Evolutionary conservation across 2,329 filamentous ascomycete species (phyloP).

Genomic region (Alternaria arborescens): DNA sequence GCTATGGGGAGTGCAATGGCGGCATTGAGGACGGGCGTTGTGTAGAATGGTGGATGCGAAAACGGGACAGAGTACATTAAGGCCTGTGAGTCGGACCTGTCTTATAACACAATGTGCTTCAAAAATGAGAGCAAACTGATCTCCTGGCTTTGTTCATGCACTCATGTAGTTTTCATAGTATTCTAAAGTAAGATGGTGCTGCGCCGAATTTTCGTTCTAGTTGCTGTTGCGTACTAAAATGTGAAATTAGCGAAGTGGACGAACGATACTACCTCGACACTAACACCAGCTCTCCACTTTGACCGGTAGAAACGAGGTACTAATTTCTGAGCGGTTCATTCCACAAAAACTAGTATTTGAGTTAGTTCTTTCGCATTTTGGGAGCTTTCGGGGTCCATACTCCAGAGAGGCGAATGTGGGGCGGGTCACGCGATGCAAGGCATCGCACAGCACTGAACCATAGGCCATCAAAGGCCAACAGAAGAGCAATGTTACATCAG

Average conservation of each 20-base stretch:
- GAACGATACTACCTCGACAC: background rate
- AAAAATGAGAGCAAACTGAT: background rate
- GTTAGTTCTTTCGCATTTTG: background rate
- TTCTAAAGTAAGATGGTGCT: background rate
- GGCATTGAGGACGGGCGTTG: conserved; percentile 25
- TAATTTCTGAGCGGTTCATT: background rate
- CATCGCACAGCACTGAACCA: background rate
- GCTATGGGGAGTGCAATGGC: conserved; percentile 35
- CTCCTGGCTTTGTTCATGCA: background rate
- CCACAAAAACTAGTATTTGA: background rate
- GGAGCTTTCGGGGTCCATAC: background rate
- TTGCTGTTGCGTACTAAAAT: background rate
- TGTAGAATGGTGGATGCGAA: conserved; percentile 6
- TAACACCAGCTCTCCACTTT: background rate
- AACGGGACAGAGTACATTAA: background rate
- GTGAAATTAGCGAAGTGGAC: background rate
- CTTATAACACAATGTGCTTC: background rate
- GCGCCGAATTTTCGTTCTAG: background rate
- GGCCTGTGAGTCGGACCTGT: background rate
- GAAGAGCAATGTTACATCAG: background rate
- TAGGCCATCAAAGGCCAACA: background rate
- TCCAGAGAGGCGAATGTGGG: background rate
- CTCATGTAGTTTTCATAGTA: background rate
- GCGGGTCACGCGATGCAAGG: background rate
- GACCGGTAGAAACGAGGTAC: background rate